Evolutionary conservation across 116 monocot genomes (phyloP), one percentile per base, ranked within the genome.

Genomic region (Thalassia testudinum): DNA sequence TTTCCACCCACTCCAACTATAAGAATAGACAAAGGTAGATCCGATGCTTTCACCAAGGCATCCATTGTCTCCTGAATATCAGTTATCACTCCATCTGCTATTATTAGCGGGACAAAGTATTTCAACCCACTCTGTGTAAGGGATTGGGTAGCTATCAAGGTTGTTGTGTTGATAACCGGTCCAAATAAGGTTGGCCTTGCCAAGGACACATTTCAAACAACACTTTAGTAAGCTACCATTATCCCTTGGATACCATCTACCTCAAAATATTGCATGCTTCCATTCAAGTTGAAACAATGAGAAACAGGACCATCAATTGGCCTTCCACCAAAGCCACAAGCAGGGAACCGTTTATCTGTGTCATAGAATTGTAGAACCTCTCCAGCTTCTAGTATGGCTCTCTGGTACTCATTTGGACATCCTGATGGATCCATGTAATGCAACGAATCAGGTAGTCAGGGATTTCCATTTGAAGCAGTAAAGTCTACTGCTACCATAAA

Each of bases 401-500:
- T 77, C 49, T 86, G 86, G 57, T 86, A 86, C 3, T 80, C 62
- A 69, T 86, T 86, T 29, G 62, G 61, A 49, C 62, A 68, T 28
- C 86, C 77, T 47, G 56, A 48, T 44, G 77, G 81, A 52, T 86
- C 86, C 65, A 86, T 63, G 65, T 77, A 81, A 64, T 86, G 86
- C 68, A 86, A 67, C 4, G 86, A 86, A 54, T 70, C 52, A 38
- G 77, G 66, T 20, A 27, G 25, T 45, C 63, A 55, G 29, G 86
- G 80, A 62, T 75, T 53, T 37, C 86, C 86, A 86, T 86, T 86
- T 53, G 86, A 86, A 62, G 80, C 86, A 52, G 86, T 86, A 61
- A 86, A 86, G 66, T 86, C 86, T 16, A 86, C 52, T 47, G 86
- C 81, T 48, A 78, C 86, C 81, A 86, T 86, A 45, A 86, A 86